Evolutionary conservation across 2,329 filamentous ascomycete genomes (phyloP).

Genomic region (Penicillium sp.): DNA sequence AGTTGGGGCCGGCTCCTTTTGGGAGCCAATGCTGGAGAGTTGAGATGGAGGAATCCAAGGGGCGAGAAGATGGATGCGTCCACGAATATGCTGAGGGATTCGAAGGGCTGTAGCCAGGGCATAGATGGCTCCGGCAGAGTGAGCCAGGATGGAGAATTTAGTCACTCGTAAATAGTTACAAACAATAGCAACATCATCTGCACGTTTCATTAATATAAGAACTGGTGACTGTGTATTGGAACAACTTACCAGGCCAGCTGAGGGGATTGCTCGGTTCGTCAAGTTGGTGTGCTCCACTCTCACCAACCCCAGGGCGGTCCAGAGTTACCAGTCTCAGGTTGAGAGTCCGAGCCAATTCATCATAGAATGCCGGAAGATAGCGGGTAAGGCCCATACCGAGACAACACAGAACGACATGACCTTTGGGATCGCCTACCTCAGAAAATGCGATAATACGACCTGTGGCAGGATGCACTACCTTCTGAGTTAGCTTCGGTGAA

Average conservation of each 20-base stretch:
- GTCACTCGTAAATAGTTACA: constrained; percentile 89
- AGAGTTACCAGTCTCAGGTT: constrained; percentile 89
- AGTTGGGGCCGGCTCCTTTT: constrained; percentile 72
- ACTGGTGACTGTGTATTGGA: no score
- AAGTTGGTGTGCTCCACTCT: constrained; percentile 74
- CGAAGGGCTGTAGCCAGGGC: constrained; percentile 91
- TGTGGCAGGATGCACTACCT: constrained; percentile 80
- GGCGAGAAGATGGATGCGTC: constrained; percentile 88
- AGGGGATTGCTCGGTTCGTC: constrained; percentile 83
- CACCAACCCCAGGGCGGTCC: constrained; percentile 90
- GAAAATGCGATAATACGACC: constrained; percentile 92
- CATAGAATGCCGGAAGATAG: constrained; percentile 96
- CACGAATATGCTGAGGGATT: constrained; percentile 93
- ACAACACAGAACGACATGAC: constrained; percentile 91
- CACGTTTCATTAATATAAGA: not conserved
- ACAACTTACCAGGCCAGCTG: constrained; percentile 82
- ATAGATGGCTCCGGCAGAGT: constrained; percentile 97
- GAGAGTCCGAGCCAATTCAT: constrained; percentile 86
- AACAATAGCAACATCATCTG: constrained; percentile 85
- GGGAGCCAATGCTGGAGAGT: constrained; percentile 75
- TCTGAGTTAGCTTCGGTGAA: constrained; percentile 82
- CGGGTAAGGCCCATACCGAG: constrained; percentile 96
- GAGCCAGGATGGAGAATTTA: constrained; percentile 93
- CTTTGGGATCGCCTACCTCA: constrained; percentile 89
- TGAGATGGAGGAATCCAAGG: constrained; percentile 93